Base-by-base conservation (phyloP, 139 green algal genomes). In the Chlorella sp. region DNA sequence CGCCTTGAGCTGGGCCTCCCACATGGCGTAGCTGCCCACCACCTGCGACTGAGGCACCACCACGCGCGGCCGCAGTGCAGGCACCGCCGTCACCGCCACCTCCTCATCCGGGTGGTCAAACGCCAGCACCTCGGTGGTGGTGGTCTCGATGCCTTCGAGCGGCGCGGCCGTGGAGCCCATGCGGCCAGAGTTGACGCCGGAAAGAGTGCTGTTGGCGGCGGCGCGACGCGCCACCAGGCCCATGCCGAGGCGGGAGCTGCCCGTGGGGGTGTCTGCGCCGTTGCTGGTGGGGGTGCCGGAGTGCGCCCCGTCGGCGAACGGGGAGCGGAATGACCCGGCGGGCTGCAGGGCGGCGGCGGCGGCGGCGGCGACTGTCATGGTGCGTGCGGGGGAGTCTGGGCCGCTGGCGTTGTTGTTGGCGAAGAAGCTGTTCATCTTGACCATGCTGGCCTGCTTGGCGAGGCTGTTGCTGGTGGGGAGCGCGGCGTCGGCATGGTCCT, bases 1-100 rank as follows among this genome's bases (percentile, higher is more conserved):
- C 29, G 67, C 50, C 67, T 75, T 78, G 0, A 76, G 33, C 27
- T 83, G 74, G 0, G 63, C 64, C 60, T 85, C 72, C 82, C 82
- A 87, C 35, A 35, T n/a, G n/a, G n/a, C n/a, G n/a, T n/a, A n/a
- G n/a, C n/a, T n/a, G n/a, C n/a, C n/a, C n/a, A n/a, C n/a, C n/a
- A n/a, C n/a, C n/a, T n/a, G n/a, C n/a, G n/a, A n/a, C n/a, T n/a
- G n/a, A n/a, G n/a, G n/a, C n/a, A n/a, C n/a, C n/a, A n/a, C 42
- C 42, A 55, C 17, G 42, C 42, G 42, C 42, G 10, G 42, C 10
- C 17, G 42, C 10, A 55, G 10, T 17, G 42, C 42, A 26, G 10
- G 17, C 10, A 26, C 10, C 42, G 10, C 17, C 10, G 42, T 55
- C 42, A 26, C 10, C 42, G 17, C 42, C 10, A 55, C 10, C 10